phyloP scores from a whole-genome alignment of 2,329 filamentous ascomycete species.

The Pseudophaeomoniella oleicola region DNA sequence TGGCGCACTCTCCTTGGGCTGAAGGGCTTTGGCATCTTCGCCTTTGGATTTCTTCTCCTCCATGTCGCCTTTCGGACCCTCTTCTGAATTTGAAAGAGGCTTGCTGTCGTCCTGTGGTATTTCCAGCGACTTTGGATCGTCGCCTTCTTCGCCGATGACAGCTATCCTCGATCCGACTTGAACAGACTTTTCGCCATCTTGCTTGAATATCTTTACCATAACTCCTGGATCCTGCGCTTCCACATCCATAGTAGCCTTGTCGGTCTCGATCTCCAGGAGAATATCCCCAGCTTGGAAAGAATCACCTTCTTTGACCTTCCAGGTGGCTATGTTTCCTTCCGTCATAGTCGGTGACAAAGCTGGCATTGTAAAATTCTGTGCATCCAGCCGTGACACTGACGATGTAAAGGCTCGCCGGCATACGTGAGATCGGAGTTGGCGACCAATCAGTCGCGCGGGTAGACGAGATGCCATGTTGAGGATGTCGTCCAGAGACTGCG shows the following conservation, averaged over 20 bases:
- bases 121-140: constrained; percentile 61
- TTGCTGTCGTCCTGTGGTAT: constrained; percentile 52
- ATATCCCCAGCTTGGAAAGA: constrained; percentile 72
- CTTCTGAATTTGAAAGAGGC: constrained; percentile 8
- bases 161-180: constrained; percentile 70
- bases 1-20: constrained; percentile 11
- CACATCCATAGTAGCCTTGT: constrained; percentile 90
- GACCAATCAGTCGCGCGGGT: constrained; percentile 9
- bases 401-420: constrained; percentile 19
- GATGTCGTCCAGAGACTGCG: no score
- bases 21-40: constrained; percentile 5
- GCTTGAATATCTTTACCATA: constrained; percentile 62
- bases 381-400: constrained; percentile 49
- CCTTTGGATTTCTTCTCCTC: constrained; percentile 8
- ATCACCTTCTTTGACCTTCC: constrained; percentile 78
- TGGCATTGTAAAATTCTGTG: constrained; percentile 82
- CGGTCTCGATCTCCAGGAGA: constrained; percentile 81
- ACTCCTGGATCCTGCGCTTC: constrained; percentile 84
- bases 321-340: constrained; percentile 73
- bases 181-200: constrained; percentile 60
- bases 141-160: constrained; percentile 66
- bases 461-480: constrained; percentile 11
- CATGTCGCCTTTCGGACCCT: constrained; percentile 3
- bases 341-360: constrained; percentile 89
- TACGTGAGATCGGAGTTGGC: constrained; percentile 8